phyloP scores from a whole-genome alignment of 2,329 filamentous ascomycete genomes.

The Raffaelea arxii region DNA sequence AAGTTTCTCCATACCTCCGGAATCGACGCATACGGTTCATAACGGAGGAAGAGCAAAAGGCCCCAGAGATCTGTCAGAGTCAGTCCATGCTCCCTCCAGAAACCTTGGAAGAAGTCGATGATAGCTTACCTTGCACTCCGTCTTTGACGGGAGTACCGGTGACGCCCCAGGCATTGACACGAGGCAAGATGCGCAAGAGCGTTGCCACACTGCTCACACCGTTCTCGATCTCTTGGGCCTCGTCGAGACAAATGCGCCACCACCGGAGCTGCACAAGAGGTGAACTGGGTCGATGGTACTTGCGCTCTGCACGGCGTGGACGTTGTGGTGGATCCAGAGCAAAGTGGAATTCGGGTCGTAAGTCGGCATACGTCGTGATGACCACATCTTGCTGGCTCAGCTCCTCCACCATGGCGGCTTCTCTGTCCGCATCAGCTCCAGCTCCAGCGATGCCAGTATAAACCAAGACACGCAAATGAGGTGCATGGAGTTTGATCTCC shows the following conservation, averaged over 20 bases:
- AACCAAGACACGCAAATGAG: slow-evolving; percentile 42
- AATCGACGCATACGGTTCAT: slow-evolving; percentile 62
- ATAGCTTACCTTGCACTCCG: slow-evolving; percentile 21
- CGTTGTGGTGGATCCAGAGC: slow-evolving; percentile 62
- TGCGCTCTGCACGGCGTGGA: slow-evolving; percentile 52
- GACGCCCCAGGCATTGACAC: slow-evolving; percentile 83
- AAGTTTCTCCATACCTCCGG: slow-evolving; percentile 59
- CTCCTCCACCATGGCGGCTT: slow-evolving; percentile 29
- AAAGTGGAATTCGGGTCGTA: slow-evolving; percentile 75
- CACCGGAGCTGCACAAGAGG: slow-evolving; percentile 74
- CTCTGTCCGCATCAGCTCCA: slow-evolving; percentile 27
- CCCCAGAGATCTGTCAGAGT: slow-evolving; percentile 58
- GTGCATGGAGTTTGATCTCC: slow-evolving; percentile 50
- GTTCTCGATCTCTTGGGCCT: slow-evolving; percentile 88
- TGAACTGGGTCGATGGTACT: slow-evolving; percentile 57
- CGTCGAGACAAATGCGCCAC: slow-evolving; percentile 76
- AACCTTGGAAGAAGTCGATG: too few species aligned
- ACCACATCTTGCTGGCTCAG: slow-evolving; percentile 48
- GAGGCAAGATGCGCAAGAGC: slow-evolving; percentile 70
- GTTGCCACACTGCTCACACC: slow-evolving; percentile 75
- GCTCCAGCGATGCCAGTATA: slow-evolving; percentile 39
- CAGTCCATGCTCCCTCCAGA: background rate
- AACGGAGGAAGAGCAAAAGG: slow-evolving; percentile 69
- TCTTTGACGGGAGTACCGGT: slow-evolving; percentile 85
- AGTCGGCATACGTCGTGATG: slow-evolving; percentile 56